Base-by-base conservation (phyloP, 139 green algal species). In the Astrephomene gubernaculifera region DNA sequence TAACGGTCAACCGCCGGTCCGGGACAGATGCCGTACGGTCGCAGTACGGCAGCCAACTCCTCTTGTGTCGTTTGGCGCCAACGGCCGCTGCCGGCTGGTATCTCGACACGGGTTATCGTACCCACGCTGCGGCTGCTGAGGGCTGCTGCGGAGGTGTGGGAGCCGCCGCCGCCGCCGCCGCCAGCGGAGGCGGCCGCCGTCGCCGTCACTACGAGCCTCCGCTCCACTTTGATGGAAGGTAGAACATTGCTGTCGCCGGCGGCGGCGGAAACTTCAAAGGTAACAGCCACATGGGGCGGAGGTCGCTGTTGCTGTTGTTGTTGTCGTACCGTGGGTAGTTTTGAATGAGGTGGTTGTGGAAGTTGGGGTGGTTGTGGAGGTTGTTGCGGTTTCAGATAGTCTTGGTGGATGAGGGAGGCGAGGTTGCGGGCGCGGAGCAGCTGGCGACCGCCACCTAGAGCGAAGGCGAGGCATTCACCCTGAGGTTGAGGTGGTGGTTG, bases 381-480 rank as follows among this genome's bases (percentile, higher is more conserved):
- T n/a, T n/a, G n/a, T n/a, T n/a, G n/a, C n/a, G n/a, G n/a, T n/a
- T 8, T 39, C 57, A 65, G 44, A 52, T 54, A 61, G 39, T 44
- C 39, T 82, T 94, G 79, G 80, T 90, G 93, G n/a, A 96, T 79
- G 38, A 96, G 83, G 0, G 82, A 72, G 7, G 43, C 80, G 43
- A 94, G 73, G 33, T 61, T 91, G 7, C 72, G 73, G 6, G 90
- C 90, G 0, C 93, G 87, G 72, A 96, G 81, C 88, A 96, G 93
- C 33, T 85, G 79, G 25, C 71, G 84, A 76, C 89, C 95, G 78
- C 92, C 93, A 0, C 93, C 92, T 67, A 96, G 83, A 1, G 88
- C 93, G 85, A 96, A 96, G 0, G 93, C 91, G 29, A 96, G 82
- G 0, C 91, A 92, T 65, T 96, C 92, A 21, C 92, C 93, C 92